Base-by-base conservation (phyloP, 768 basidiomycete genomes). In the Clitopilus hobsonii region DNA sequence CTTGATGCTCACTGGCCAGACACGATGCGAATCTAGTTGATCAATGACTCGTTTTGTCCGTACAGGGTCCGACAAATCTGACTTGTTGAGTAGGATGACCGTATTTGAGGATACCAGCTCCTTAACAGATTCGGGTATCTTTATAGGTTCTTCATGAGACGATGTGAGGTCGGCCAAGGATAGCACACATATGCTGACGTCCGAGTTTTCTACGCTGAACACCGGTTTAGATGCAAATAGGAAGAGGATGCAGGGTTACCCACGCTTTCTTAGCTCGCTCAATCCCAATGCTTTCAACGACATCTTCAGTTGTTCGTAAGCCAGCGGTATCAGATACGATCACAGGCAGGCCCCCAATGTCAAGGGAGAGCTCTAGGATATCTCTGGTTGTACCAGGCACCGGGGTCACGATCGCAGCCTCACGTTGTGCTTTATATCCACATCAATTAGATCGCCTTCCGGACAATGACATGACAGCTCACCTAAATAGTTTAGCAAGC, bases 381-480 rank as follows among this genome's bases (percentile, higher is more conserved):
- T 96, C 94, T 23, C 94, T 79, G 4, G 94, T 97, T 1, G 94
- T 97, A 0, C 94, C 94, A 0, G 94, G 89, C 18, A 92, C 76
- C 3, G 87, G 78, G 0, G 94, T 94, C 13, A 94, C 91, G 53
- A 97, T 95, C 0, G 94, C 91, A 0, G 91, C 93, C 57, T 92
- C 90, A 13, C 93, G 78, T 58, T 89, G 88, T 3, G 90, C 93
- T 94, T 52, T 16, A 55, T 18, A 24, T 48, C 45, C 29, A 25
- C 20, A n/a, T n/a, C n/a, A n/a, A n/a, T n/a, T n/a, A n/a, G n/a
- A n/a, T n/a, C n/a, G n/a, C n/a, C n/a, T n/a, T n/a, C n/a, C n/a
- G n/a, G n/a, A n/a, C n/a, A n/a, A n/a, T n/a, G n/a, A n/a, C 18
- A 41, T 29, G 55, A 13, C 26, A 41, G 29, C 22, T 29, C 61